These are phyloP conservation scores for Lactarius vividus DNA, from an alignment of 768 basidiomycete genomes.

Conservation along the genomic window DNA sequence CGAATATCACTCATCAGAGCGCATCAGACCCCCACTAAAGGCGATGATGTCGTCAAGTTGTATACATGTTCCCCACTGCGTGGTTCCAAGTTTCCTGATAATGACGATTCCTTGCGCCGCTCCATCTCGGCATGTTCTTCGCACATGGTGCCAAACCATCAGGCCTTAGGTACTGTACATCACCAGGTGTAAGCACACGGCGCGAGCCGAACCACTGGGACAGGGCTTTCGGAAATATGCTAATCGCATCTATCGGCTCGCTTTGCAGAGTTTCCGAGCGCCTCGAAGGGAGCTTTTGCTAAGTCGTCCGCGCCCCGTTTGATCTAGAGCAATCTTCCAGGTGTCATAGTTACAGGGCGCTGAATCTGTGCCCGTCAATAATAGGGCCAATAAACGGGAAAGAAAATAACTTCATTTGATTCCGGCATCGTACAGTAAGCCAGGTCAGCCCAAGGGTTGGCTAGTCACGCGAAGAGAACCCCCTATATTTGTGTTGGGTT, in stretches of 20 bases:
- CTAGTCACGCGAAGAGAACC: neutral
- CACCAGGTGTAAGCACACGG: constrained; percentile 13
- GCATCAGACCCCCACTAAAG: constrained; percentile 5
- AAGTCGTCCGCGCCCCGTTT: constrained; percentile 14
- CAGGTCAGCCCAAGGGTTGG: neutral
- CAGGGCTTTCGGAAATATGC: constrained; percentile 6
- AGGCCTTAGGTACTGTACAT: neutral
- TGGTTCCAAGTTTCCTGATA: constrained; percentile 14
- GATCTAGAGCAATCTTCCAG: constrained; percentile 11
- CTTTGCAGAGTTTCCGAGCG: constrained; percentile 15
- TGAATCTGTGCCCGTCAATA: neutral
- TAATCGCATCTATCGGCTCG: constrained; percentile 1
- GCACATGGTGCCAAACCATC: constrained; percentile 5
- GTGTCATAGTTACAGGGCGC: constrained; percentile 25
- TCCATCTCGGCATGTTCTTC: constrained; percentile 12
- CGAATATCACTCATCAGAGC: constrained; percentile 5
- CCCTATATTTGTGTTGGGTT: neutral
- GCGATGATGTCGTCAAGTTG: constrained; percentile 16
- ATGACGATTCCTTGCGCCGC: constrained; percentile 17
- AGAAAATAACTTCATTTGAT: neutral
- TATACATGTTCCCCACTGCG: neutral
- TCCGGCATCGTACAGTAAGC: neutral
- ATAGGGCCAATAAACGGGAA: constrained; percentile 6
- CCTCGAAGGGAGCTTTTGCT: constrained; percentile 19
- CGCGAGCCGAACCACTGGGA: constrained; percentile 6